Evolutionary conservation across 805 yeast genomes (phyloP).

Genomic region (Jamesozyma jinghongensis): DNA sequence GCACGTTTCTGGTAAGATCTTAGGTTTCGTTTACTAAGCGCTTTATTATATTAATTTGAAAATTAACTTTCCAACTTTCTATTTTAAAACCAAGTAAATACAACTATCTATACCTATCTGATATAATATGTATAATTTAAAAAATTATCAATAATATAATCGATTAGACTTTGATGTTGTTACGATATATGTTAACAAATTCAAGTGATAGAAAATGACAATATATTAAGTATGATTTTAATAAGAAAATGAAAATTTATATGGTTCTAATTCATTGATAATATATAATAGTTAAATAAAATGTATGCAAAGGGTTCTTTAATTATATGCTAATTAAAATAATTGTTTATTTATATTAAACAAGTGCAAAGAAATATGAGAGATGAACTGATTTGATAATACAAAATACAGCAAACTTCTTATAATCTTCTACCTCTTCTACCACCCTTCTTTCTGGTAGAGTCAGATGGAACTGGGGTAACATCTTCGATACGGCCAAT

Average conservation of each 20-base stretch:
- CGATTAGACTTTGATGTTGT: too few relatives aligned
- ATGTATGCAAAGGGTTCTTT: not conserved
- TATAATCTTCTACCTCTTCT: slow-evolving; percentile 99
- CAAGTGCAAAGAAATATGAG: not conserved
- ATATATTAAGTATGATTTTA: too few relatives aligned
- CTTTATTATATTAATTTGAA: not conserved
- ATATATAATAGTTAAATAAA: not conserved
- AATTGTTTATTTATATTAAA: not conserved
- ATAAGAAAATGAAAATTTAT: too few relatives aligned
- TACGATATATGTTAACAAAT: too few relatives aligned
- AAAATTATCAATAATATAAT: too few relatives aligned
- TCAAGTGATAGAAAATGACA: too few relatives aligned
- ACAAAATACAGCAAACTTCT: not conserved
- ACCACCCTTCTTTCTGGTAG: slow-evolving; percentile 99
- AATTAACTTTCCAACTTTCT: not conserved
- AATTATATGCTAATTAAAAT: not conserved
- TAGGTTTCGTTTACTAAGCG: slow-evolving; percentile 87
- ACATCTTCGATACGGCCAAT: slow-evolving; percentile 99
- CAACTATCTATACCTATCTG: too few relatives aligned
- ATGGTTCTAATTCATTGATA: too few relatives aligned
- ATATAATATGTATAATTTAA: too few relatives aligned
- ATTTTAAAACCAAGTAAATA: not conserved
- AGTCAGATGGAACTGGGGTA: slow-evolving; percentile 99
- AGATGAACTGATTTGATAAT: not conserved
- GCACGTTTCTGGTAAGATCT: slow-evolving; percentile 97